A percentile compares a stretch with the other conserved stretches of the same genome.
Conservation (phyloP, 345 rosid genomes). For the Pistacia vera region DNA sequence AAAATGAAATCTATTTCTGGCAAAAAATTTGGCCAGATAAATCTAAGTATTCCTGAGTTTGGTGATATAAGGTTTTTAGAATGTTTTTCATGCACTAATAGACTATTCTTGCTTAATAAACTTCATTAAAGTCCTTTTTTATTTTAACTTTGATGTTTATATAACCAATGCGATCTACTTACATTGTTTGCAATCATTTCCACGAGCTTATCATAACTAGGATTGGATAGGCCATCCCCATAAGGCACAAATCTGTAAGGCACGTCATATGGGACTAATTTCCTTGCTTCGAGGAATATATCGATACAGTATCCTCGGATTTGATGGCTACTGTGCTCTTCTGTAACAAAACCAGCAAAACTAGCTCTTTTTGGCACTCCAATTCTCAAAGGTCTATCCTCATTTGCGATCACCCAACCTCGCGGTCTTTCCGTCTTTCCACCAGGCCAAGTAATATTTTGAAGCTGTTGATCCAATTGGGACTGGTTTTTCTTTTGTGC, state of each 20-base stretch:
- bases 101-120: conserved; percentile 5
- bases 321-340: conserved; percentile 44
- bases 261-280: conserved; percentile 67
- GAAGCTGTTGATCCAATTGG: conserved; percentile 49
- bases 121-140: not conserved
- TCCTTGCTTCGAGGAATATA: conserved; percentile 67
- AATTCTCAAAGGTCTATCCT: conserved; percentile 67
- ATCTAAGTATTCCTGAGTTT: not conserved
- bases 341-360: conserved; percentile 69
- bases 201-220: conserved; percentile 53
- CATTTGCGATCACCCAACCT: conserved; percentile 79
- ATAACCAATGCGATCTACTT: conserved; percentile 35
- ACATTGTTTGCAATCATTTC: conserved; percentile 60
- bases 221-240: conserved; percentile 76
- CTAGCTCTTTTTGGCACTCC: conserved; percentile 83
- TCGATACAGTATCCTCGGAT: conserved; percentile 78
- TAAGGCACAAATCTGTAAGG: conserved; percentile 64
- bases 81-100: not conserved
- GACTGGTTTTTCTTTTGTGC: conserved; percentile 28
- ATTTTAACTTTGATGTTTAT: not conserved
- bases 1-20: not conserved
- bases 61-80: not conserved
- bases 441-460: conserved; percentile 76
- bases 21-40: too few species aligned
- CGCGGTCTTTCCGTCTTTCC: conserved; percentile 67